Base-by-base conservation (phyloP, 345 rosid genomes). In the Eucalyptus lansdowneana region DNA sequence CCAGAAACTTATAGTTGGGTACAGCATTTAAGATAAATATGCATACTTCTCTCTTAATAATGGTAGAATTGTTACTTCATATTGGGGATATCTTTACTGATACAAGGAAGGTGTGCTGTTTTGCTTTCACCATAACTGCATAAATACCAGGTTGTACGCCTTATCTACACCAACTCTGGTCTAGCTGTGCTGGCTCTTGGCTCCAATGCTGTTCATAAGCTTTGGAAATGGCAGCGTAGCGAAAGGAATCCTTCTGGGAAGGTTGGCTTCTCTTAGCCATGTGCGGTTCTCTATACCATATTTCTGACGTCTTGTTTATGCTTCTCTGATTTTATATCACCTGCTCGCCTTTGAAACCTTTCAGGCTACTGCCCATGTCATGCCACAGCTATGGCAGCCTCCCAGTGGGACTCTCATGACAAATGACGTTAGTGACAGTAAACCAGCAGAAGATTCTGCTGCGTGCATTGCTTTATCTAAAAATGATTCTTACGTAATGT, bases 401-500 rank as follows among this genome's bases (percentile, higher is more conserved):
- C 93, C 94, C 45, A 95, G 95, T 88, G 98, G 99, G 65, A 94
- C 93, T 87, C 92, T 89, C 34, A 97, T 95, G 99, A 90, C 97
- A 54, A 97, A 96, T 90, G 99, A 97, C 90, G 91, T 92, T 80
- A 93, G 91, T 62, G 97, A 93, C 65, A 88, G 40, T 54, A 97
- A 95, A 88, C 92, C 91, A 37, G 97, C 90, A n/a, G 97, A 96
- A 89, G 97, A 95, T 54, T 94, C 96, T 60, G 95, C 94, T 90
- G 94, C 98, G 7, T 97, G 98, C 96, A 93, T 97, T 91, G 98
- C 99, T 7, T 92, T 97, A 69, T 96, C 98, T n/a, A 97, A 95
- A 90, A 96, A 96, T 93, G 98, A 97, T 93, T 95, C 98, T 76
- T 97, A 96, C 88, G 96, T 97, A 51, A 94, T 96, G 96, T 96